Base-by-base conservation (phyloP, 208 protist genomes). In the Spongospora subterranea region DNA sequence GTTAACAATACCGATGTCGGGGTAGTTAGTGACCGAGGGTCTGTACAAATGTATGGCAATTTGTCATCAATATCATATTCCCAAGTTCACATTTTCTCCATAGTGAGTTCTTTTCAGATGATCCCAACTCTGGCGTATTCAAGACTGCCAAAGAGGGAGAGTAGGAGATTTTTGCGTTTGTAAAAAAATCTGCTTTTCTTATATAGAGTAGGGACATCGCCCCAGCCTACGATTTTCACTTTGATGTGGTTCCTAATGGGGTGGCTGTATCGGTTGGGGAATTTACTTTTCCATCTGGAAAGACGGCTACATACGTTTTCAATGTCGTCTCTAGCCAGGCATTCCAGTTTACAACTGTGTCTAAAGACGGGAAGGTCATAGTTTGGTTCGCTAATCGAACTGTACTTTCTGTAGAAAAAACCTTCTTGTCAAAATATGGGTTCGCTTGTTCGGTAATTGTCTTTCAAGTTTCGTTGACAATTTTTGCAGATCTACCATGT, bases 151-250 rank as follows among this genome's bases (percentile, higher is more conserved):
- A 82, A 39, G 17, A 82, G 35, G 71, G 40, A 6, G 71, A 43
- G 71, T 82, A 82, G 6, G 71, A 13, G 24, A 6, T 29, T 43
- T 35, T 82, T 35, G 71, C 71, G 71, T 43, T 45, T 82, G 11
- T 6, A 45, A 13, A 82, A 82, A 82, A 35, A 40, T 43, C 71
- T 40, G 17, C 17, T 32, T 17, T 29, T 65, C 54, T 65, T 82
- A 35, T 82, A n/a, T 40, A 35, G 17, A 20, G 6, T 82, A 82
- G 71, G n/a, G 6, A 6, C 13, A 43, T 82, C 17, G 17, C 6
- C 6, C n/a, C 71, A n/a, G 17, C 35, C 35, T 82, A 82, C 71
- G 71, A 82, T 35, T 82, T 82, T n/a, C 71, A 82, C n/a, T 82
- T 82, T 43, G 71, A 82, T 35, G n/a, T 82, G 6, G 71, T 82